phyloP scores from a whole-genome alignment of 768 basidiomycete genomes.

The Mycena pura region DNA sequence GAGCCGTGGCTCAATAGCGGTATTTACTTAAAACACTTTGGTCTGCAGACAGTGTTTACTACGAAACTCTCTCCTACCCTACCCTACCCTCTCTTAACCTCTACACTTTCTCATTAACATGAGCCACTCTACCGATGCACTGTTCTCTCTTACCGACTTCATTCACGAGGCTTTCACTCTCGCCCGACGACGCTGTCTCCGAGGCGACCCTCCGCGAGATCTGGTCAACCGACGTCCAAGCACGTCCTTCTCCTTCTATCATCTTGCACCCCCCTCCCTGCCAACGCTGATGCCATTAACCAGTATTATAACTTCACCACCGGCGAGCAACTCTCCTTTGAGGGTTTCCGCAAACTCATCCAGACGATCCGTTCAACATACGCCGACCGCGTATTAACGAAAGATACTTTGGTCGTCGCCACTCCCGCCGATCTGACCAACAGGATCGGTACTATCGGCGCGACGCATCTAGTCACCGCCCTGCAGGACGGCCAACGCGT shows the following conservation, averaged over 20 bases:
- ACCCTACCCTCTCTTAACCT: too few species aligned
- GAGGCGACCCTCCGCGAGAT: neutral
- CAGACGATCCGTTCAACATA: neutral
- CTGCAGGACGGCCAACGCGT: neutral
- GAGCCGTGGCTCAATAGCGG: too few species aligned
- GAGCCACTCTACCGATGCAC: too few species aligned
- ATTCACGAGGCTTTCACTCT: neutral
- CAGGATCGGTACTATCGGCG: neutral
- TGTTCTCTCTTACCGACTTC: neutral
- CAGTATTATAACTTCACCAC: neutral
- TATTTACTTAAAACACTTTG: too few species aligned
- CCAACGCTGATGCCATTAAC: neutral
- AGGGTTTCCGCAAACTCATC: neutral
- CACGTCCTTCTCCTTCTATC: neutral
- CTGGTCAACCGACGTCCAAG: neutral
- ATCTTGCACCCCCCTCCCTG: neutral
- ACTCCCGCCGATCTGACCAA: slow-evolving; percentile 1
- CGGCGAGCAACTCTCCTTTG: neutral
- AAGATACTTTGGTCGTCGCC: neutral
- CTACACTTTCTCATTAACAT: too few species aligned
- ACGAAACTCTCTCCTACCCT: too few species aligned
- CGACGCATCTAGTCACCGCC: neutral
- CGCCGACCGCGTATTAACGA: neutral
- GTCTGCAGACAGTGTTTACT: too few species aligned
- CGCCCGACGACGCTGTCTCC: neutral